phyloP scores from a whole-genome alignment of 352 stramenopile genomes.

The Globisporangium nunn region DNA sequence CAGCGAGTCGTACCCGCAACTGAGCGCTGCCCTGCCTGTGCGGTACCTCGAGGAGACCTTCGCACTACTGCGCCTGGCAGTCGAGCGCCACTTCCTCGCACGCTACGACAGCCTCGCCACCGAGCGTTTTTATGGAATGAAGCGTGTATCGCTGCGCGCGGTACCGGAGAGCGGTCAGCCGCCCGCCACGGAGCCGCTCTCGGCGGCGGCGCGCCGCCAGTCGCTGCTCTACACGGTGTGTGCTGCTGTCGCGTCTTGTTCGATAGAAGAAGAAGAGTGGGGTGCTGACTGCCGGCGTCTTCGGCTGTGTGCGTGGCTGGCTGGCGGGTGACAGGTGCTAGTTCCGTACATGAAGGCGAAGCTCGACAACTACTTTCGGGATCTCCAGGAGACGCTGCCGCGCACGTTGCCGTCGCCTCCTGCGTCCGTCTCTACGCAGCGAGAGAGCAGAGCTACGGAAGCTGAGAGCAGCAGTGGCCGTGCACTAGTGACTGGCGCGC shows the following conservation, averaged over 20 bases:
- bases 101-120: slow-evolving; percentile 71
- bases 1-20: slow-evolving; percentile 65
- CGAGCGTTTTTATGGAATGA: slow-evolving; percentile 86
- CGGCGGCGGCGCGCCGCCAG: slow-evolving; percentile 30
- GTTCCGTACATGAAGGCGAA: slow-evolving; percentile 79
- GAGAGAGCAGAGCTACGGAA: background rate
- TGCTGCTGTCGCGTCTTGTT: background rate
- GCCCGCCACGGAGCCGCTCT: slow-evolving; percentile 31
- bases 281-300: background rate
- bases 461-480: background rate
- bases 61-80: slow-evolving; percentile 43
- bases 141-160: slow-evolving; percentile 47
- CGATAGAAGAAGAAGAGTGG: background rate
- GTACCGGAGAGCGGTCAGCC: slow-evolving; percentile 3
- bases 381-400: slow-evolving; percentile 29
- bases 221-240: slow-evolving; percentile 56
- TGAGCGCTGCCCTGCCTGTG: slow-evolving; percentile 44
- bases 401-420: slow-evolving; percentile 3
- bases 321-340: slow-evolving; percentile 25
- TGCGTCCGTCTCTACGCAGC: background rate
- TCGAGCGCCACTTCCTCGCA: slow-evolving; percentile 70
- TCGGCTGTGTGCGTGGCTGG: background rate
- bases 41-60: slow-evolving; percentile 77
- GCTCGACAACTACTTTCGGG: slow-evolving; percentile 54
- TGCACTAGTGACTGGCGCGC: background rate